Percentiles rank a stretch among this genome's conserved stretches.
Evolutionary conservation across 2,329 filamentous ascomycete species (phyloP).

Genomic region (Curvularia hawaiiensis): DNA sequence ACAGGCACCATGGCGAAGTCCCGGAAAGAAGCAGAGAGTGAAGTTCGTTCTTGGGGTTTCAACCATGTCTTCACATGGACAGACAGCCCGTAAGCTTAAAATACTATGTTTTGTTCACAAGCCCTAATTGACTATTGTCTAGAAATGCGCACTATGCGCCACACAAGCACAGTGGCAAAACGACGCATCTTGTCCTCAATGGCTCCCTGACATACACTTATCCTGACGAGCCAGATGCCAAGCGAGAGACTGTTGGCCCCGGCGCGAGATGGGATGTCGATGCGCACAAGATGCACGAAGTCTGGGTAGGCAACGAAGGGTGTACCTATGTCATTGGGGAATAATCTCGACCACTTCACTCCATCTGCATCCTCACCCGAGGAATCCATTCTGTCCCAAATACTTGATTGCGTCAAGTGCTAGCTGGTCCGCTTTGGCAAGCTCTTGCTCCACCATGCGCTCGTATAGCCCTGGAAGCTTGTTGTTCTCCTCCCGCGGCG

Average conservation of each 20-base stretch:
- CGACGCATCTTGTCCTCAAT: conserved; percentile 70
- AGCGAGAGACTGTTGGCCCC: conserved; percentile 63
- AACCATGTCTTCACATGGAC: conserved; percentile 73
- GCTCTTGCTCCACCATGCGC: conserved; percentile 52
- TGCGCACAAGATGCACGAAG: conserved; percentile 67
- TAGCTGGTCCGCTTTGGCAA: conserved; percentile 49
- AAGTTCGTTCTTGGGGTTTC: conserved; percentile 74
- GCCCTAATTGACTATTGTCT: not conserved
- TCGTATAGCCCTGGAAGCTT: conserved; percentile 36
- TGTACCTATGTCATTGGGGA: conserved; percentile 72
- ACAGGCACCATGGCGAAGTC: conserved; percentile 45
- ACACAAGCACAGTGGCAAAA: conserved; percentile 67
- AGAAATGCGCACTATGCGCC: conserved; percentile 72
- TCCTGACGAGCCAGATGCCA: conserved; percentile 61
- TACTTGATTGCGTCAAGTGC: conserved; percentile 54
- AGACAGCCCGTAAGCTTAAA: conserved; percentile 65
- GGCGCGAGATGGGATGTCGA: conserved; percentile 71
- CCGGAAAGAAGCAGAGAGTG: conserved; percentile 58
- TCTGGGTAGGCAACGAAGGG: conserved; percentile 69
- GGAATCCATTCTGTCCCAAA: conserved; percentile 51
- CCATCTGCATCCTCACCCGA: conserved; percentile 33
- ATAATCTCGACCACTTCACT: conserved; percentile 24
- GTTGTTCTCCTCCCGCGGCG: conserved; percentile 21
- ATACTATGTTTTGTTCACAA: not conserved
- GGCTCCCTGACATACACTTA: conserved; percentile 71